Conservation (phyloP, 257 asterid species). For the Nicotiana benthamiana region DNA sequence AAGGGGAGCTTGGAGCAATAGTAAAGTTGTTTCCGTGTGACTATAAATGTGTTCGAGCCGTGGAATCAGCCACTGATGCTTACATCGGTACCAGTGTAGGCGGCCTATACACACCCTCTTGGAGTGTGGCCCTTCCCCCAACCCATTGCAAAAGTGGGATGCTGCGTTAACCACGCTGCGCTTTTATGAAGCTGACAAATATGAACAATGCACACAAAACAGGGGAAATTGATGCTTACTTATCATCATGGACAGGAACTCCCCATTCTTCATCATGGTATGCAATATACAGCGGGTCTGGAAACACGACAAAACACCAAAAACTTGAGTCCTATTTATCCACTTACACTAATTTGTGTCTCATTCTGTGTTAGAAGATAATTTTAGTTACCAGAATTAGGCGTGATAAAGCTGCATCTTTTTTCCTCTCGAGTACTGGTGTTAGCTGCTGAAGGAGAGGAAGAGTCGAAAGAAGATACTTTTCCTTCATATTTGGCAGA, state of each 20-base stretch:
- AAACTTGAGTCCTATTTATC: not conserved
- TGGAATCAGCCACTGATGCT: too few species aligned
- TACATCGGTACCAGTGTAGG: too few species aligned
- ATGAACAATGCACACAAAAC: not conserved
- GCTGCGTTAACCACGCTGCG: too few species aligned
- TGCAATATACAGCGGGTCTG: slow-evolving; percentile 63
- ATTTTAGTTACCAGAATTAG: slow-evolving; percentile 48
- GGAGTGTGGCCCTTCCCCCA: too few species aligned
- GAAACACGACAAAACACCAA: not conserved
- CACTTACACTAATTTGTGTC: not conserved
- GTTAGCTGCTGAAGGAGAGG: not conserved
- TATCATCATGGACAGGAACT: slow-evolving; percentile 69
- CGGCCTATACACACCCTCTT: too few species aligned
- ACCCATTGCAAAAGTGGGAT: too few species aligned
- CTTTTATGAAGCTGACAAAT: not conserved
- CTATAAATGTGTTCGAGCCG: too few species aligned
- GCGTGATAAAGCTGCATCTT: slow-evolving; percentile 70
- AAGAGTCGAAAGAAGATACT: slow-evolving; percentile 11
- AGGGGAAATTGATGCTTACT: slow-evolving; percentile 29
- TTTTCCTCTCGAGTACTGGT: slow-evolving; percentile 23
- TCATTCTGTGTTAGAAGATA: not conserved
- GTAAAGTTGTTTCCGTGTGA: too few species aligned
- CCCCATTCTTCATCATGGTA: slow-evolving; percentile 92
- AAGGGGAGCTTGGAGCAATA: too few species aligned
- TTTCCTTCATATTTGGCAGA: slow-evolving; percentile 32